Conservation (phyloP, 176 grass and related monocot genomes). For the Cenchrus fungigraminus region DNA sequence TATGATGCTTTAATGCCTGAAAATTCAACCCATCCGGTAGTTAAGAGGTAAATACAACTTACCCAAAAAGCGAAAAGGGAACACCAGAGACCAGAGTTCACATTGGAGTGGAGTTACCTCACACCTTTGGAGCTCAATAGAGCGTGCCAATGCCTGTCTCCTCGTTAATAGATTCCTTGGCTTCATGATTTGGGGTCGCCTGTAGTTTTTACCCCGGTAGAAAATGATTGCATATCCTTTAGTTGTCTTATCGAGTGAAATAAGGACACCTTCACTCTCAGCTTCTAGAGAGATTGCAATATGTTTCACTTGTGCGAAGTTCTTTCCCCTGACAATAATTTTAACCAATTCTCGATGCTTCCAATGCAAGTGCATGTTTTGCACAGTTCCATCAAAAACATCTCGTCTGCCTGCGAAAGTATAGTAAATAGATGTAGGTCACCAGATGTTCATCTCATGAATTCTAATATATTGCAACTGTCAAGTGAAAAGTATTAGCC, state of each 20-base stretch:
- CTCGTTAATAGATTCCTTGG: conserved; percentile 74
- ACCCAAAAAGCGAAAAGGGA: background rate
- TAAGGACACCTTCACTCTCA: conserved; percentile 88
- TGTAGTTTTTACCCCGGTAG: conserved; percentile 94
- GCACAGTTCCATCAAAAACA: conserved; percentile 93
- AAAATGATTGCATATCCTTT: conserved; percentile 89
- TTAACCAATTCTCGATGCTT: conserved; percentile 89
- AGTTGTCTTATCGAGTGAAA: conserved; percentile 93
- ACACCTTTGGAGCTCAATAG: conserved; percentile 91
- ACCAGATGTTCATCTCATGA: conserved; percentile 22
- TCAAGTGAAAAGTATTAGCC: conserved; percentile 20
- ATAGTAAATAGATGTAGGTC: conserved; percentile 16
- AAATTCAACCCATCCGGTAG: conserved; percentile 26
- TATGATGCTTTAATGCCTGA: conserved; percentile 87
- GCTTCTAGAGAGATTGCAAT: conserved; percentile 92
- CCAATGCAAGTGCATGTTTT: conserved; percentile 97
- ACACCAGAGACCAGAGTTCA: conserved; percentile 1
- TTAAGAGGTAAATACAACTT: conserved; percentile 26
- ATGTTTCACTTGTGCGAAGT: conserved; percentile 88
- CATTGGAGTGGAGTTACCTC: conserved; percentile 65
- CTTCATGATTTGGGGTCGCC: conserved; percentile 71
- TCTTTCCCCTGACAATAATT: conserved; percentile 87
- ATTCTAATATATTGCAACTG: conserved; percentile 29
- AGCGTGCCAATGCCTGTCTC: conserved; percentile 79
- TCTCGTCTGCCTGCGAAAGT: conserved; percentile 66